Evolutionary conservation across 805 yeast species (phyloP).

Genomic region (Wickerhamiella spandovensis): DNA sequence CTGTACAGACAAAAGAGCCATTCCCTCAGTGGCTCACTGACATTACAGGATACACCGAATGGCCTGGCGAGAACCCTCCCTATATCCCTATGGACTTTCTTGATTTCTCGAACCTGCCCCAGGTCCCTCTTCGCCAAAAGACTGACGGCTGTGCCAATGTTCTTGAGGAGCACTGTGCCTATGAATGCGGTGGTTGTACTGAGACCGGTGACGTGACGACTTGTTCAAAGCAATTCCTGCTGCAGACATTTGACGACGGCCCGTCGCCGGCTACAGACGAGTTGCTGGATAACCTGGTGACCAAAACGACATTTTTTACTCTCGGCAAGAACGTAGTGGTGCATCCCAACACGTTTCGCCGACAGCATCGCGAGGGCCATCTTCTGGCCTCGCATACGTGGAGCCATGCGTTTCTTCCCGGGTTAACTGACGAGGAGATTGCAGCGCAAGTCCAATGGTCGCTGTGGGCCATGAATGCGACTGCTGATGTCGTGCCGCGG

Average conservation of each 20-base stretch:
- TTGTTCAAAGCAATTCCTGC: conserved; percentile 42
- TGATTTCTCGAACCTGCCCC: conserved; percentile 43
- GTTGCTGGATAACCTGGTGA: conserved; percentile 36
- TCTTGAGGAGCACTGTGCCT: conserved; percentile 50
- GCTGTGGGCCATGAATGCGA: conserved; percentile 96
- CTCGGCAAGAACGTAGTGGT: conserved; percentile 70
- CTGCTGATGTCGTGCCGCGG: conserved; percentile 72
- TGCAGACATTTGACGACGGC: conserved; percentile 94
- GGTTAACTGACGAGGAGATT: conserved; percentile 62
- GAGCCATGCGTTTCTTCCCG: conserved; percentile 79
- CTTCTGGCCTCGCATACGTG: conserved; percentile 82
- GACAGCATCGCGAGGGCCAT: conserved; percentile 51
- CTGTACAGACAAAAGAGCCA: conserved; percentile 25
- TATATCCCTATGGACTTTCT: conserved; percentile 62
- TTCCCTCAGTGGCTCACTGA: conserved; percentile 72
- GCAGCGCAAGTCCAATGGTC: conserved; percentile 91
- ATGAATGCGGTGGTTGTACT: conserved; percentile 73
- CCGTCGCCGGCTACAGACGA: conserved; percentile 62
- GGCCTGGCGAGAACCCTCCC: conserved; percentile 75
- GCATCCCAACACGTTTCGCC: conserved; percentile 58
- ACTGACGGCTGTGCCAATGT: conserved; percentile 43
- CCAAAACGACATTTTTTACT: conserved; percentile 60
- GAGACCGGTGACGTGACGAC: conserved; percentile 63
- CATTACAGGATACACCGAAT: conserved; percentile 55
- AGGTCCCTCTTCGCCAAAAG: conserved; percentile 18